Evolutionary conservation across 2,329 filamentous ascomycete species (phyloP).

Genomic region (Elsinoe perseae): DNA sequence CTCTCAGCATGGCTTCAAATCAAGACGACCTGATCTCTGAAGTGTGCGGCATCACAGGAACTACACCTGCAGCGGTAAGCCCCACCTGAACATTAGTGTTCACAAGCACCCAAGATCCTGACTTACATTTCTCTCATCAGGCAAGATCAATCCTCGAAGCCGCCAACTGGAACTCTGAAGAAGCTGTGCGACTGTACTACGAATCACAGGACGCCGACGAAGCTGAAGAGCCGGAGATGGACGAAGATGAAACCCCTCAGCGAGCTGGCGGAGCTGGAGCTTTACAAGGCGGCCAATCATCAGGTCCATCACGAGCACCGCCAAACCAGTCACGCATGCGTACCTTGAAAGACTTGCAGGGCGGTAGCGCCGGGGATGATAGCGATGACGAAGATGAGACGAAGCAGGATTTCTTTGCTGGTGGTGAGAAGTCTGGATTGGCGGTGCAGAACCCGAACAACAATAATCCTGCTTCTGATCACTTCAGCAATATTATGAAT

Average conservation of each 20-base stretch:
- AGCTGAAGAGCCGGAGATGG: conserved; percentile 31
- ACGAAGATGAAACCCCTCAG: conserved; percentile 25
- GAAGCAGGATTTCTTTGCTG: conserved; percentile 66
- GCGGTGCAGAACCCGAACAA: conserved; percentile 58
- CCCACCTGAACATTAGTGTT: conserved; percentile 9
- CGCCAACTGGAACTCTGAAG: conserved; percentile 40
- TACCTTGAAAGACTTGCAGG: conserved; percentile 41
- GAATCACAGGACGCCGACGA: conserved; percentile 29
- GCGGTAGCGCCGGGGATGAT: conserved; percentile 44
- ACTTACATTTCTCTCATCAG: conserved; percentile 24
- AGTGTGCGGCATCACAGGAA: conserved; percentile 33
- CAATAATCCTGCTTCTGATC: conserved; percentile 29
- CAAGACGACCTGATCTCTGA: conserved; percentile 30
- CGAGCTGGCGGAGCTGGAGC: conserved; percentile 16
- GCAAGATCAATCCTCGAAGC: conserved; percentile 38
- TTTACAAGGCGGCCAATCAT: conserved; percentile 17
- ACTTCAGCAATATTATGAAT: conserved; percentile 44
- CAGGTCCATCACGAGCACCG: conserved; percentile 17
- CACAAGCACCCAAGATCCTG: background rate
- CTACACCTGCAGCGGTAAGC: conserved; percentile 28
- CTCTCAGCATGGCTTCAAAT: conserved; percentile 29
- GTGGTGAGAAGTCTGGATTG: conserved; percentile 75
- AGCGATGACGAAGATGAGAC: conserved; percentile 55
- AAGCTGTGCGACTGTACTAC: conserved; percentile 40
- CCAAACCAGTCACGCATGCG: conserved; percentile 30